Base-by-base conservation (phyloP, 768 basidiomycete genomes). In the Clitopilus hobsonii region DNA sequence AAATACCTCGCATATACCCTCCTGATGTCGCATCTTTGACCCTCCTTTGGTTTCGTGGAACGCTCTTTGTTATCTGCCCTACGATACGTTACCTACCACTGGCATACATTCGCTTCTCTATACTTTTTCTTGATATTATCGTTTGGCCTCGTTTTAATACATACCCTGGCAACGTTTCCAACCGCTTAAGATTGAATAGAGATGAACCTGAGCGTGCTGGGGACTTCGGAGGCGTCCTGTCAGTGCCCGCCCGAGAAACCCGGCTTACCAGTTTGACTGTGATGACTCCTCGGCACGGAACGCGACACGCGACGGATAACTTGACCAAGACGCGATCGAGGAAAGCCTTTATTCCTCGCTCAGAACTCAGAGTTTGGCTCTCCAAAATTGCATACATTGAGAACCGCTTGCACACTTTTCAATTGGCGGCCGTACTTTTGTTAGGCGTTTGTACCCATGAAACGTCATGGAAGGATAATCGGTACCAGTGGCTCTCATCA, bases 61-160 rank as follows among this genome's bases (percentile, higher is more conserved):
- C 62, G 51, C 55, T 56, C 56, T 54, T 62, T 58, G 59, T 59
- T 55, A 60, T 52, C 59, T 57, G 38, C 54, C 51, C 61, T 59
- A 53, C 41, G 53, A 50, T 56, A 60, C 55, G 45, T 53, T 62
- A 52, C 56, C 38, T 59, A 58, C 55, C 60, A 55, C 52, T 53
- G 55, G 58, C 38, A 58, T 55, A 57, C 49, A 56, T 55, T 36
- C 52, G 61, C 58, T 49, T 59, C 54, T 64, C 62, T 51, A 54
- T 36, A 52, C 51, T 59, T 50, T 50, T 54, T 58, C 48, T 60
- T 61, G 57, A 60, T 60, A 61, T 53, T 56, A 54, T 63, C 32
- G 41, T 45, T 45, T 20, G 41, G 5, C 41, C 41, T 32, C 16
- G 30, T 11, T 45, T 45, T 45, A 45, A 45, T 45, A 18, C 41